Percentiles rank a stretch among this genome's conserved stretches.
phyloP scores from a whole-genome alignment of 371 early-diverging fungal genomes.

The Mortierella sp. region DNA sequence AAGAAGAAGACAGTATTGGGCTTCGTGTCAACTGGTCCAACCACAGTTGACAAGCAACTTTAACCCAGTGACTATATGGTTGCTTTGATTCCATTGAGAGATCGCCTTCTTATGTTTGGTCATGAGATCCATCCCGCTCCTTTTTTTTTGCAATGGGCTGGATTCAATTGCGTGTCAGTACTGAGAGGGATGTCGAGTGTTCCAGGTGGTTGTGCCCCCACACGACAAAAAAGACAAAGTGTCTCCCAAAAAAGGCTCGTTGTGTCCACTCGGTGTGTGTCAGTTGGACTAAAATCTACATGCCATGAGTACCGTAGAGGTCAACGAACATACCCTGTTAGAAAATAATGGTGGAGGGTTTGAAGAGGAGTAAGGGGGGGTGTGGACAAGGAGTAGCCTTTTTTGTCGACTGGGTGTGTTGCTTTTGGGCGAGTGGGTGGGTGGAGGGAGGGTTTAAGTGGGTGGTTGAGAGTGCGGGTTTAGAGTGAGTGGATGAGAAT shows the following conservation, averaged over 20 bases:
- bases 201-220: not conserved
- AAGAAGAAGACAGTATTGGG: not conserved
- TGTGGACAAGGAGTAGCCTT: not conserved
- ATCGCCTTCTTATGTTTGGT: too few species aligned
- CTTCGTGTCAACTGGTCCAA: too few species aligned
- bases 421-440: not conserved
- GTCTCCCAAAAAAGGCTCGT: not conserved
- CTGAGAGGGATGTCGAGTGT: not conserved
- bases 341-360: constrained; percentile 35
- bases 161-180: not conserved
- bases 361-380: too few species aligned
- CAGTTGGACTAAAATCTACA: not conserved
- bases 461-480: not conserved
- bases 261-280: constrained; percentile 1
- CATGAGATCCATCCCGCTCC: too few species aligned
- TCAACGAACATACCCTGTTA: constrained; percentile 30
- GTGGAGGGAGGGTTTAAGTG: not conserved
- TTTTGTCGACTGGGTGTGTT: not conserved
- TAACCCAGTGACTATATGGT: too few species aligned
- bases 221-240: not conserved
- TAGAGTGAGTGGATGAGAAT: not conserved
- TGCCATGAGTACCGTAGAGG: not conserved
- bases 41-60: too few species aligned
- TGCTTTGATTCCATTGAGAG: too few species aligned
- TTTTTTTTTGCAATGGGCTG: too few species aligned